Base-by-base conservation (phyloP, 805 yeast genomes). In the Wickerhamomyces rabaulensis region DNA sequence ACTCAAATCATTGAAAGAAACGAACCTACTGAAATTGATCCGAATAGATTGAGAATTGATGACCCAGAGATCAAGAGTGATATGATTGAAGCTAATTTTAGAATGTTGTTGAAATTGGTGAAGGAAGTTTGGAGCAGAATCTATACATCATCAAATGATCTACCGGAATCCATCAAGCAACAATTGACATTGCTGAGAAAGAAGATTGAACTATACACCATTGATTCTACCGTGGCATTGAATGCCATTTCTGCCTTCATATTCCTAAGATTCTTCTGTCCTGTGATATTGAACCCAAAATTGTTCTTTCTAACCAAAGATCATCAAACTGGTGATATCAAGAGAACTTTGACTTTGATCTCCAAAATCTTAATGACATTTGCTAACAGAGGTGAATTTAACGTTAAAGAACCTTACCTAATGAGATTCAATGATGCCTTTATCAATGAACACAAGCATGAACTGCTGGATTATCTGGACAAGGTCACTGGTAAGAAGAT, bases 231-330 rank as follows among this genome's bases (percentile, higher is more conserved):
- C 6, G 60, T 70, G 9, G 75, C 89, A 0, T 69, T 84, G 48
- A 84, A 90, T 58, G 86, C 95, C 42, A 67, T 91, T 27, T 78
- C 94, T 19, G 90, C 96, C 1, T 87, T 94, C 57, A 68, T 92
- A 12, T 94, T 92, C 61, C 67, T 92, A 49, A 70, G 97, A 49
- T 87, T 84, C 63, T 77, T 90, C 52, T 90, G 97, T 57, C 98
- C 99, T 0, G 96, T 96, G 0, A 77, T 92, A 25, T 67, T 94
- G 59, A 91, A 89, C 57, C 99, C 99, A 0, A 89, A 88, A 57
- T 64, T 91, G 42, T 90, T 89, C 62, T 81, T 82, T 50, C 69
- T 94, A 42, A 78, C 88, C 0, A 74, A 78, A 43, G 72, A 77
- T 33, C 92, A 87, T 54, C 88, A 89, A 49, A 74, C 81, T 9